Evolutionary conservation across 176 grass and related monocot genomes (phyloP).

Genomic region (Aegilops bicornis): DNA sequence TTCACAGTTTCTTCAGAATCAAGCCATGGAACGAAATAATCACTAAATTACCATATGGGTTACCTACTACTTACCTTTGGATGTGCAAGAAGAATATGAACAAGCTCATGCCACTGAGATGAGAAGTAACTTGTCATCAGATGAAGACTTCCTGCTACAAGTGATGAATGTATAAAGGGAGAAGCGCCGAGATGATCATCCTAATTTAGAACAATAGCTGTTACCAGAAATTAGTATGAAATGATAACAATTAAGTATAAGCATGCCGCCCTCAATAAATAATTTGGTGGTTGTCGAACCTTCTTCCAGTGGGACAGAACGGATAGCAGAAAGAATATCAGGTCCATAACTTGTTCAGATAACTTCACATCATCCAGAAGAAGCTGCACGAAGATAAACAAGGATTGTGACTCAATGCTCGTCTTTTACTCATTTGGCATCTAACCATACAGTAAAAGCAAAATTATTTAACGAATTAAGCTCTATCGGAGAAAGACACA

Average conservation of each 20-base stretch:
- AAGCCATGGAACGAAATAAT: not conserved
- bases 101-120: conserved; percentile 88
- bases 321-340: conserved; percentile 75
- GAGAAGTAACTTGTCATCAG: conserved; percentile 84
- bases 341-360: conserved; percentile 90
- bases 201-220: conserved; percentile 52
- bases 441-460: conserved; percentile 7
- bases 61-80: conserved; percentile 89
- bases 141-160: conserved; percentile 78
- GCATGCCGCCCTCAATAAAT: conserved; percentile 6
- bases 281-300: conserved; percentile 46
- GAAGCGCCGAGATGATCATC: conserved; percentile 53
- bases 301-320: conserved; percentile 77
- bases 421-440: not conserved
- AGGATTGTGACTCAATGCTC: not conserved
- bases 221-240: conserved; percentile 49
- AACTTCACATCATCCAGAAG: conserved; percentile 88
- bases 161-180: conserved; percentile 69
- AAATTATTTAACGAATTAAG: not conserved
- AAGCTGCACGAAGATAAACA: conserved; percentile 56
- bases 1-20: not conserved
- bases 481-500: not conserved
- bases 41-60: conserved; percentile 3
- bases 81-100: conserved; percentile 94
- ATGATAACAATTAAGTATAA: conserved; percentile 15